Percentiles rank a stretch among this genome's conserved stretches.
Evolutionary conservation across 148 eudicot species (phyloP).

Genomic region (Amaranthus hypochondriacus): DNA sequence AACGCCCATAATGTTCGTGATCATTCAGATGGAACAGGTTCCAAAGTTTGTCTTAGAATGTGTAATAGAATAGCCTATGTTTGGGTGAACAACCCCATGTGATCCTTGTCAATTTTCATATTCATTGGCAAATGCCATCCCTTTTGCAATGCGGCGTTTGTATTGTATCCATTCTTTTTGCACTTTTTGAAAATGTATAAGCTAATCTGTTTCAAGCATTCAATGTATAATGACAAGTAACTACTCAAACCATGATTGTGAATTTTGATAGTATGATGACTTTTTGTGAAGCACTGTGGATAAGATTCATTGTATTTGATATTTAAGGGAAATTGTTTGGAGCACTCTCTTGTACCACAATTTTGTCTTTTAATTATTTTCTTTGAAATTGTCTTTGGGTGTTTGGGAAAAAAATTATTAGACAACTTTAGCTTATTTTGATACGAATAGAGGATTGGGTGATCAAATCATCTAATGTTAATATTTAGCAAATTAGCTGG

Average conservation of each 20-base stretch:
- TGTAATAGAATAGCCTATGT: conserved; percentile 16
- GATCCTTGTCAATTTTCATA: conserved; percentile 12
- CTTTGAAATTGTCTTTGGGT: neutral
- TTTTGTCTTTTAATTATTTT: neutral
- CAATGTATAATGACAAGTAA: conserved; percentile 25
- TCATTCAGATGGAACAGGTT: conserved; percentile 16
- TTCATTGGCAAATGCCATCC: conserved; percentile 24
- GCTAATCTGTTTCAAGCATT: conserved; percentile 21
- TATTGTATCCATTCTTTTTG: conserved; percentile 26
- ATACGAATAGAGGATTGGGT: too few relatives aligned
- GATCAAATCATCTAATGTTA: too few relatives aligned
- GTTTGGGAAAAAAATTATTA: too few relatives aligned
- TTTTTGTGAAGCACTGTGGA: conserved; percentile 7
- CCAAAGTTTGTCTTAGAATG: conserved; percentile 20
- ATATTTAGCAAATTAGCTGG: too few relatives aligned
- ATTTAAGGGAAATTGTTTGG: neutral
- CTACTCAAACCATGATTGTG: conserved; percentile 21
- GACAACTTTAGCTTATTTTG: too few relatives aligned
- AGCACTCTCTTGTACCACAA: neutral
- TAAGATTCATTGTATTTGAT: neutral
- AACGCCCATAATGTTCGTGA: conserved; percentile 1
- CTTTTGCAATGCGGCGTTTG: conserved; percentile 20
- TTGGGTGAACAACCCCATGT: conserved; percentile 12
- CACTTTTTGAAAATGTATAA: conserved; percentile 16
- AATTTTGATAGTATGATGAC: conserved; percentile 24